phyloP scores from a whole-genome alignment of 2,329 filamentous ascomycete species.

The Ophioceras dolichostomum region DNA sequence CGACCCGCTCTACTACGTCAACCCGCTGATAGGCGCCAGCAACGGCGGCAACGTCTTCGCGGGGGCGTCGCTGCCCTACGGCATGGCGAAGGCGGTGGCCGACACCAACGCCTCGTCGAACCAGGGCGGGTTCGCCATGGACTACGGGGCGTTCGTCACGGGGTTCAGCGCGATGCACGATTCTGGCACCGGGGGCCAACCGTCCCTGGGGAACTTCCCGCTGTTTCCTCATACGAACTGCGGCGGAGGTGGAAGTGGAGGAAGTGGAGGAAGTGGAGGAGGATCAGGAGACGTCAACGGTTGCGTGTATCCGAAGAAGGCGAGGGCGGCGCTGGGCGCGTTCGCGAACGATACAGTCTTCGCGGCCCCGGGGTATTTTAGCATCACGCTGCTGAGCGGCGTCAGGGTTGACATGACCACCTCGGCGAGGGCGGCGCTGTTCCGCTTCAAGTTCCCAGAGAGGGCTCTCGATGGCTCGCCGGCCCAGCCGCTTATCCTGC shows the following conservation, averaged over 20 bases:
- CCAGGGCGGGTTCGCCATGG: constrained; percentile 44
- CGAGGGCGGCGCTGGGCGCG: constrained; percentile 22
- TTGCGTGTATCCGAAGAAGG: constrained; percentile 45
- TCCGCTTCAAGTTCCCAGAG: constrained; percentile 50
- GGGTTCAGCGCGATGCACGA: constrained; percentile 49
- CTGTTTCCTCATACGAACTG: constrained; percentile 56
- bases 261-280: too few species aligned
- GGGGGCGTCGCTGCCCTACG: constrained; percentile 29
- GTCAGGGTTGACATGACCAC: constrained; percentile 56
- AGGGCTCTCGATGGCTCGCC: constrained; percentile 18
- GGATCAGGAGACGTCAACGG: constrained; percentile 49
- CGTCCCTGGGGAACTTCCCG: constrained; percentile 62
- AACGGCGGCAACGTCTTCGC: constrained; percentile 30
- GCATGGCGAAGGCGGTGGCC: constrained; percentile 44
- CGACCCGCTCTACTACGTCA: constrained; percentile 13
- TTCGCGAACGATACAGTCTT: constrained; percentile 39
- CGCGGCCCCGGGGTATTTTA: constrained; percentile 54
- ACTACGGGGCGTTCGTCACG: constrained; percentile 28
- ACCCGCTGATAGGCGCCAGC: constrained; percentile 27
- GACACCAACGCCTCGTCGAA: constrained; percentile 40
- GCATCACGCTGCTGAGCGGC: constrained; percentile 43
- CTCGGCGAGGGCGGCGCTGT: constrained; percentile 52
- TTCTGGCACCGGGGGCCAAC: constrained; percentile 41
- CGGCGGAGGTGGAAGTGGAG: constrained; percentile 40
- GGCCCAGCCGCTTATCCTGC: constrained; percentile 44